These are phyloP conservation scores for Jamesozyma jinghongensis DNA, from an alignment of 805 yeast genomes.

Conservation along the genomic window DNA sequence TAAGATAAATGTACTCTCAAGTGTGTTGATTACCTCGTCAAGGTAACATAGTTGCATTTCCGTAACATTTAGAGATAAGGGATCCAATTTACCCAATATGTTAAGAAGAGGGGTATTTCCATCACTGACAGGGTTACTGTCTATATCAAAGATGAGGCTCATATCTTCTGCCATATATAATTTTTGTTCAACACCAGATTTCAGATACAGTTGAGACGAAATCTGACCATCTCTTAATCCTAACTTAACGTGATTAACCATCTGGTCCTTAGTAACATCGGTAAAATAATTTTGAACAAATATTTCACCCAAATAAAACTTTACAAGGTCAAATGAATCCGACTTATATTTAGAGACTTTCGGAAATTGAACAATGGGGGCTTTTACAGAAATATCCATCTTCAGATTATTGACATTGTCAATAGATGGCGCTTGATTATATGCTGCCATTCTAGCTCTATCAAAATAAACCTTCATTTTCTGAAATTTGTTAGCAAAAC, in stretches of 20 bases:
- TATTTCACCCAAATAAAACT: conserved; percentile 75
- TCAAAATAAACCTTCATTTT: conserved; percentile 88
- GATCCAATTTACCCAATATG: conserved; percentile 48
- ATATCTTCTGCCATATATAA: conserved; percentile 59
- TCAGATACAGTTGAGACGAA: conserved; percentile 50
- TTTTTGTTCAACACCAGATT: conserved; percentile 37
- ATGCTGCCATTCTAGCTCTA: conserved; percentile 78
- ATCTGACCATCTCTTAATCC: conserved; percentile 68
- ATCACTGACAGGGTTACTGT: conserved; percentile 38
- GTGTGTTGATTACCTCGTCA: conserved; percentile 43
- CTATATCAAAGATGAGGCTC: conserved; percentile 52
- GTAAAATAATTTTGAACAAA: conserved; percentile 55
- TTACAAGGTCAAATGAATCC: conserved; percentile 48
- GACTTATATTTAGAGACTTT: conserved; percentile 36
- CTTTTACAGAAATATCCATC: conserved; percentile 60
- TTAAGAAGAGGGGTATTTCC: conserved; percentile 39
- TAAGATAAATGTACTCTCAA: conserved; percentile 34
- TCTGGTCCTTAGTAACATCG: conserved; percentile 16
- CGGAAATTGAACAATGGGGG: conserved; percentile 83
- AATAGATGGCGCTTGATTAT: conserved; percentile 65
- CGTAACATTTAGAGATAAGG: conserved; percentile 47
- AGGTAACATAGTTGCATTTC: conserved; percentile 62
- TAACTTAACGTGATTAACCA: conserved; percentile 49
- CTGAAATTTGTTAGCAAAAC: conserved; percentile 63
- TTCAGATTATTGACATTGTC: conserved; percentile 46